Conservation (phyloP, 1,284 basidiomycete species). For the Peniophora sp. region DNA sequence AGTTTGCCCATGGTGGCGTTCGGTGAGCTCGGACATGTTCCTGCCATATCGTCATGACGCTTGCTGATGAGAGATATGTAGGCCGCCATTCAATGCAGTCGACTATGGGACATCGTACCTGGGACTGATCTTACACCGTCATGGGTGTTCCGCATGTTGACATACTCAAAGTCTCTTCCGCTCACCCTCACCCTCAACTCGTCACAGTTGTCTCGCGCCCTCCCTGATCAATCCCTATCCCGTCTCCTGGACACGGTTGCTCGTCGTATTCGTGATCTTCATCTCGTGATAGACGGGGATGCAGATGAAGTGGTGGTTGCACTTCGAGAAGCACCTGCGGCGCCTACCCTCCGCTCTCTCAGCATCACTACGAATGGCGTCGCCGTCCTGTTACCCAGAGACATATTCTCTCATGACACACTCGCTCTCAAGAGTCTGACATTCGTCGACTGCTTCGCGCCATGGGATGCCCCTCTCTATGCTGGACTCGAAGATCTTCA, state of each 20-base stretch:
- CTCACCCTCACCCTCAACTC: not conserved
- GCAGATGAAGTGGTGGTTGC: not conserved
- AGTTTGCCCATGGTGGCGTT: not conserved
- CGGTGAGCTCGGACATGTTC: not conserved
- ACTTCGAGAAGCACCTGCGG: not conserved
- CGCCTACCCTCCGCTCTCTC: not conserved
- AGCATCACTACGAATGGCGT: not conserved
- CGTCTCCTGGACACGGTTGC: not conserved
- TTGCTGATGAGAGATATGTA: not conserved
- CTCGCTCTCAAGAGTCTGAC: not conserved
- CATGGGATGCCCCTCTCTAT: not conserved
- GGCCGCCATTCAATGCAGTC: not conserved
- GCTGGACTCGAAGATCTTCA: not conserved
- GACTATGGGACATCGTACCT: not conserved
- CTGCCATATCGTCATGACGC: not conserved
- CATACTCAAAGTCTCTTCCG: not conserved
- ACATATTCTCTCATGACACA: not conserved
- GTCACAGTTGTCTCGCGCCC: not conserved
- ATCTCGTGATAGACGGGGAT: not conserved
- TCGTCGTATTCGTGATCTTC: not conserved
- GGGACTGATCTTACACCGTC: not conserved
- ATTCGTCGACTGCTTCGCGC: not conserved
- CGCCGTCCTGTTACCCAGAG: not conserved
- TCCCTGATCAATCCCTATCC: not conserved
- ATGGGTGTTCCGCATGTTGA: not conserved